Evolutionary conservation across 129 eudicot genomes (phyloP).

Genomic region (Lonicera japonica): DNA sequence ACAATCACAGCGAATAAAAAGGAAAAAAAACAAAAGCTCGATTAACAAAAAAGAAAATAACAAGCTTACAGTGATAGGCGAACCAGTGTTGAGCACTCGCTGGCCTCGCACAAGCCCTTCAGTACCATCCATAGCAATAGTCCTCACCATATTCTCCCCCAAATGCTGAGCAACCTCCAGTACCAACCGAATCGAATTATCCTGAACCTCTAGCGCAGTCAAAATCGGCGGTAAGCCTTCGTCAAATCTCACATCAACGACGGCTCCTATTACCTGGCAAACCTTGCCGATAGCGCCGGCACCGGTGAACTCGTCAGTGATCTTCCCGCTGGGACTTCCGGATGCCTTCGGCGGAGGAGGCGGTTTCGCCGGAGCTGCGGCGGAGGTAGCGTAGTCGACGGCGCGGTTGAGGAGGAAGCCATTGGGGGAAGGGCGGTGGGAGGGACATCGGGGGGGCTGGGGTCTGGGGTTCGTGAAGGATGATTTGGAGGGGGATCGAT

Average conservation of each 20-base stretch:
- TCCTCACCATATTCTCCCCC: slow-evolving; percentile 83
- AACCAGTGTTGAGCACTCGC: slow-evolving; percentile 82
- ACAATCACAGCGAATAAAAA: too few relatives aligned
- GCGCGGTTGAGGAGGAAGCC: slow-evolving; percentile 40
- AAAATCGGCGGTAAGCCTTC: slow-evolving; percentile 59
- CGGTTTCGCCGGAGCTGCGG: slow-evolving; percentile 31
- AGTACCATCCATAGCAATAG: slow-evolving; percentile 98
- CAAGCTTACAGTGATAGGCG: slow-evolving; percentile 83
- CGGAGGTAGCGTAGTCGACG: slow-evolving; percentile 52
- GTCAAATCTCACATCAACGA: slow-evolving; percentile 54
- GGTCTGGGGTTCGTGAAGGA: slow-evolving; percentile 24
- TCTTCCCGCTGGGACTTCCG: slow-evolving; percentile 20
- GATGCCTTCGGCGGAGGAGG: slow-evolving; percentile 15
- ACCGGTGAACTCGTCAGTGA: slow-evolving; percentile 52
- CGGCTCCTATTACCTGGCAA: slow-evolving; percentile 70
- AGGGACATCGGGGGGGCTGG: slow-evolving; percentile 10
- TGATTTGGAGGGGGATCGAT: slow-evolving; percentile 38
- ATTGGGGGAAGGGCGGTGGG: slow-evolving; percentile 28
- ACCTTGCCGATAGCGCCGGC: slow-evolving; percentile 52
- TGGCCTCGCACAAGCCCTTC: slow-evolving; percentile 96
- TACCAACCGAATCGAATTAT: slow-evolving; percentile 59
- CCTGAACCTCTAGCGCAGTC: slow-evolving; percentile 62
- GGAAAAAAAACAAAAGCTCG: too few relatives aligned
- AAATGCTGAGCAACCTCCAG: slow-evolving; percentile 92
- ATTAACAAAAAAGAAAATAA: too few relatives aligned